A percentile compares a stretch with the other conserved stretches of the same genome.
Conservation (phyloP, 176 grass and related monocot species). For the Oryza glumipatula region DNA sequence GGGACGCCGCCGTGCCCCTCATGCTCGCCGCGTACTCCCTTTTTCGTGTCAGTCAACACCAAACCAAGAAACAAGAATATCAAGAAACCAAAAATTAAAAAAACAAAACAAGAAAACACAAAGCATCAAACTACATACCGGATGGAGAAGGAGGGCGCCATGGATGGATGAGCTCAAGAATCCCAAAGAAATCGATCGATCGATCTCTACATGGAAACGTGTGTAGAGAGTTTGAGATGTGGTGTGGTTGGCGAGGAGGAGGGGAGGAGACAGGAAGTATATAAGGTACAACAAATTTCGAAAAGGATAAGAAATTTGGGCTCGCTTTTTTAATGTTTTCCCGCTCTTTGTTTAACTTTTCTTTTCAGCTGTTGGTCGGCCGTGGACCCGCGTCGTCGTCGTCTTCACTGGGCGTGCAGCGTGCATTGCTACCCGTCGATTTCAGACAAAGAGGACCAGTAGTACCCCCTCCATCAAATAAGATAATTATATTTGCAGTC, state of each 20-base stretch:
- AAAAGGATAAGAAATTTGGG: background rate
- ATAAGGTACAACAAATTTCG: background rate
- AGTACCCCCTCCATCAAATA: no score
- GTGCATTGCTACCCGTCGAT: background rate
- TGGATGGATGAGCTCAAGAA: background rate
- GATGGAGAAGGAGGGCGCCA: background rate
- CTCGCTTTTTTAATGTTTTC: background rate
- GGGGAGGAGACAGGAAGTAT: constrained; percentile 1
- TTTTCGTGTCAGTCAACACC: background rate
- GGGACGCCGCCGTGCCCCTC: constrained; percentile 2
- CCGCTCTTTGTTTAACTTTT: background rate
- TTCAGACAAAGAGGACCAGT: background rate
- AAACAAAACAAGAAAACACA: background rate
- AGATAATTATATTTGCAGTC: no score
- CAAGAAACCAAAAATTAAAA: background rate
- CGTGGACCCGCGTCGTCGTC: background rate
- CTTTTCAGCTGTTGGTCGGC: background rate
- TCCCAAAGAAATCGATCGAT: background rate
- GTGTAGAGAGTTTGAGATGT: background rate
- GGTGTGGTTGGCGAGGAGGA: background rate
- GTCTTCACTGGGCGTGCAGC: background rate
- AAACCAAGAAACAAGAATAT: background rate
- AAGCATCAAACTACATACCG: background rate
- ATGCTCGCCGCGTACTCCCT: constrained; percentile 3
- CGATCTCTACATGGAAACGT: background rate